Base-by-base conservation (phyloP, 331 rosid species). In the Pyracantha coccinea region DNA sequence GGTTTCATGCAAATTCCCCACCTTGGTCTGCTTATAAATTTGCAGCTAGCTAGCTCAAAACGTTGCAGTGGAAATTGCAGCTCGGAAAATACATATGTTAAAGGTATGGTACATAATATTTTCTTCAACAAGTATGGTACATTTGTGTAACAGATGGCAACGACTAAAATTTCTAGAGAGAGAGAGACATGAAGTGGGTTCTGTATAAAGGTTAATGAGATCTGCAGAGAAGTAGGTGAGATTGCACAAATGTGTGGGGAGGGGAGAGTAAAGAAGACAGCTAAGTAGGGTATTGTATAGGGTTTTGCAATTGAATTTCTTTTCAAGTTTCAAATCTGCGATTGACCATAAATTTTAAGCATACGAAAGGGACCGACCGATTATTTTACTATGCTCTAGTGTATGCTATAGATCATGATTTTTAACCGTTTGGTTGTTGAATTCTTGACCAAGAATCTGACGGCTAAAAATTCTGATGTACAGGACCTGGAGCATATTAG, bases 221-320 rank as follows among this genome's bases (percentile, higher is more conserved):
- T 28, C 11, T 76, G 20, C 96, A 87, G 89, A 74, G 82, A 53
- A 44, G 91, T 85, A 16, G 97, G 63, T 87, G 91, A 69, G 81
- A 53, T 25, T 74, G 54, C 80, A 79, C 81, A 71, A 68, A 81
- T 64, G 29, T 84, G 86, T 72, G 71, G 78, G 74, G 81, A 67
- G 66, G 32, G 74, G 74, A 2, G 58, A 85, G 84, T 92, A 72
- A 88, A 77, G 84, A 73, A 25, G 78, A 69, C 61, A 66, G 60
- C 71, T 57, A 54, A 44, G 29, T 4, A 66, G 75, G 78, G 61
- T 68, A 52, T 60, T 63, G 70, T 27, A 52, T 9, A 28, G 55
- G 70, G 71, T 25, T 68, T 52, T 82, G 50, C 5, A 75, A 38
- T 27, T 41, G 41, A 57, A 66, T 62, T 45, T 31, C 68, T 13